Percentiles rank a stretch among this genome's conserved stretches.
These are phyloP conservation scores for Mallotus japonicus DNA, from an alignment of 441 rosid species.

Conservation along the genomic window DNA sequence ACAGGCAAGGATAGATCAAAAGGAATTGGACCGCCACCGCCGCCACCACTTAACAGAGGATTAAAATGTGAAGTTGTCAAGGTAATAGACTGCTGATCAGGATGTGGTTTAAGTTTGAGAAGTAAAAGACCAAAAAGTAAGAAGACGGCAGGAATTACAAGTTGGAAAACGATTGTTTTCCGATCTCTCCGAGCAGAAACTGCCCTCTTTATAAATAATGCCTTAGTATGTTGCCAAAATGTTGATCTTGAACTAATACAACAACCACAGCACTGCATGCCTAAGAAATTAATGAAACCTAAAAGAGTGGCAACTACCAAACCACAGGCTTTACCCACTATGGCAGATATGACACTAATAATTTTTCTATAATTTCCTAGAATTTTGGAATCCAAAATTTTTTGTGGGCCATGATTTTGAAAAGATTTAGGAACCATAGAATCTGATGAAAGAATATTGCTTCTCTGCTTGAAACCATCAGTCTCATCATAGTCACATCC, in stretches of 20 bases:
- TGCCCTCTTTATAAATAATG: slow-evolving; percentile 86
- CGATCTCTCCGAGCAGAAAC: slow-evolving; percentile 79
- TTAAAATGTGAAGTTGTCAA: slow-evolving; percentile 87
- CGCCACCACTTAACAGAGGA: slow-evolving; percentile 85
- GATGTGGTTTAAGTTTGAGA: slow-evolving; percentile 94
- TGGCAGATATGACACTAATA: slow-evolving; percentile 46
- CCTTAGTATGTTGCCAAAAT: slow-evolving; percentile 90
- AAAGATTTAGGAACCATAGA: slow-evolving; percentile 42
- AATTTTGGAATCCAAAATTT: slow-evolving; percentile 41
- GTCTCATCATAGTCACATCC: slow-evolving; percentile 65
- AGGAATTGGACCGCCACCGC: slow-evolving; percentile 99
- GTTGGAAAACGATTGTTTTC: slow-evolving; percentile 91
- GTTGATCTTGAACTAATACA: slow-evolving; percentile 69
- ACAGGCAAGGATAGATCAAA: slow-evolving; percentile 72
- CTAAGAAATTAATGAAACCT: slow-evolving; percentile 61
- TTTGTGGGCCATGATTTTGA: slow-evolving; percentile 39
- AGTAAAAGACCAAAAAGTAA: slow-evolving; percentile 84
- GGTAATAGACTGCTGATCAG: slow-evolving; percentile 73
- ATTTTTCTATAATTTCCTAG: slow-evolving; percentile 51
- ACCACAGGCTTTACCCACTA: slow-evolving; percentile 62
- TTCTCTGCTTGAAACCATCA: slow-evolving; percentile 44
- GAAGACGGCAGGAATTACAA: slow-evolving; percentile 91
- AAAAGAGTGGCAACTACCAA: slow-evolving; percentile 54
- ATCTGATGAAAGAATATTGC: slow-evolving; percentile 41
- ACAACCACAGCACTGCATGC: slow-evolving; percentile 78